phyloP scores from a whole-genome alignment of 2,329 filamentous ascomycete genomes.

The Dendryphion nanum region DNA sequence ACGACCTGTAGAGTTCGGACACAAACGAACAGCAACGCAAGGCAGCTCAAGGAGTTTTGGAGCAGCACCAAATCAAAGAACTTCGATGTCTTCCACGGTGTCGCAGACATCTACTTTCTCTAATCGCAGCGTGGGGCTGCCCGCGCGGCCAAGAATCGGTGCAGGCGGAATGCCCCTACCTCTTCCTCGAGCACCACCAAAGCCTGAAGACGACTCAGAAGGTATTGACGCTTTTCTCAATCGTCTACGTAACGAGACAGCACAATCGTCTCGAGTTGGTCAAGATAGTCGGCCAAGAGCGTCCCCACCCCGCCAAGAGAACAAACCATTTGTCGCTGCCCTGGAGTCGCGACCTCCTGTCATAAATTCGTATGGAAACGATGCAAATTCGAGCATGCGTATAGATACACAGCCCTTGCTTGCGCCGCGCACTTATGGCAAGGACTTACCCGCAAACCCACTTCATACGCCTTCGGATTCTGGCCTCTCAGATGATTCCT shows the following conservation, averaged over 20 bases:
- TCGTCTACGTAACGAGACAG: slow-evolving; percentile 35
- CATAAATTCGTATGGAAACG: slow-evolving; percentile 20
- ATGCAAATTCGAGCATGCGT: slow-evolving; percentile 11
- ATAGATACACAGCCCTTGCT: slow-evolving; percentile 20
- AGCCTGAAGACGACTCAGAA: slow-evolving; percentile 19
- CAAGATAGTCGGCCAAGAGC: slow-evolving; percentile 18
- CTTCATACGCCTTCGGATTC: slow-evolving; percentile 41
- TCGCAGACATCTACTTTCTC: slow-evolving; percentile 33
- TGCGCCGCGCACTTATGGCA: slow-evolving; percentile 20
- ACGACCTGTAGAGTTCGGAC: slow-evolving; percentile 28
- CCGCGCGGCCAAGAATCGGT: slow-evolving; percentile 22
- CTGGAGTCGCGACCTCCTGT: slow-evolving; percentile 23
- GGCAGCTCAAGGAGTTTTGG: slow-evolving; percentile 27
- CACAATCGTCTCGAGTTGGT: slow-evolving; percentile 12
- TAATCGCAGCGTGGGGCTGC: slow-evolving; percentile 20
- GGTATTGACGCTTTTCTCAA: slow-evolving; percentile 40
- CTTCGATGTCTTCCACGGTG: slow-evolving; percentile 28
- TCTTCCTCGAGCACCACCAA: slow-evolving; percentile 20
- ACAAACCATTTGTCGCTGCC: slow-evolving; percentile 16
- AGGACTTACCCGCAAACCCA: slow-evolving; percentile 23
- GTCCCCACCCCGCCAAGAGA: slow-evolving; percentile 22
- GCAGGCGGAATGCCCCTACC: slow-evolving; percentile 7
- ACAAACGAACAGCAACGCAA: slow-evolving; percentile 37
- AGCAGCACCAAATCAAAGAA: slow-evolving; percentile 25
- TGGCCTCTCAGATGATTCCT: slow-evolving; percentile 40